phyloP scores from a whole-genome alignment of 2,329 filamentous ascomycete genomes.

The Stachybotrys chartarum region DNA sequence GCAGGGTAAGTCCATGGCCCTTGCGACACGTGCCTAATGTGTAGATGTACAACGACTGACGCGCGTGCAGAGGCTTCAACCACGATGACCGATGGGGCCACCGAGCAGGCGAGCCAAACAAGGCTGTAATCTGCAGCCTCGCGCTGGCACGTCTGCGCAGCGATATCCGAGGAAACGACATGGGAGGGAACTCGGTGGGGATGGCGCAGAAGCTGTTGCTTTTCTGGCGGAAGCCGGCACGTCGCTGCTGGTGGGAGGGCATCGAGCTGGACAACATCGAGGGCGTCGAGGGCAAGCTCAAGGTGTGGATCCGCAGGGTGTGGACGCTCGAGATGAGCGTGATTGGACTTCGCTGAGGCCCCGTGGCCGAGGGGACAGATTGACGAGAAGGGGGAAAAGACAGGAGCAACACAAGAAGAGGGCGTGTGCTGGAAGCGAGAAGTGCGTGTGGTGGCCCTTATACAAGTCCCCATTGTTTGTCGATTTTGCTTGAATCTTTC shows the following conservation, averaged over 20 bases:
- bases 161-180: constrained; percentile 76
- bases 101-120: constrained; percentile 94
- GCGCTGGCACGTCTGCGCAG: constrained; percentile 88
- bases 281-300: constrained; percentile 83
- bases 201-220: constrained; percentile 98
- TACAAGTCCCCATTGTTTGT: neutral
- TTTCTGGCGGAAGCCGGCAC: constrained; percentile 95
- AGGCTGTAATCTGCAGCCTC: constrained; percentile 95
- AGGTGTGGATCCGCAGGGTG: constrained; percentile 96
- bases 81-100: constrained; percentile 95
- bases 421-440: no score
- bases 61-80: constrained; percentile 71
- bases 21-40: neutral
- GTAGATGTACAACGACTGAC: neutral
- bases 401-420: no score
- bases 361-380: neutral
- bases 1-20: constrained; percentile 64
- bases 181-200: constrained; percentile 73
- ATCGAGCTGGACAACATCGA: constrained; percentile 86
- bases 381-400: neutral
- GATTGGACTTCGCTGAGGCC: constrained; percentile 63
- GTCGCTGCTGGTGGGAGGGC: constrained; percentile 98
- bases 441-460: no score
- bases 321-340: constrained; percentile 99
- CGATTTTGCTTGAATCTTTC: neutral